Conservation (phyloP, 345 rosid species). For the Linum usitatissimum region DNA sequence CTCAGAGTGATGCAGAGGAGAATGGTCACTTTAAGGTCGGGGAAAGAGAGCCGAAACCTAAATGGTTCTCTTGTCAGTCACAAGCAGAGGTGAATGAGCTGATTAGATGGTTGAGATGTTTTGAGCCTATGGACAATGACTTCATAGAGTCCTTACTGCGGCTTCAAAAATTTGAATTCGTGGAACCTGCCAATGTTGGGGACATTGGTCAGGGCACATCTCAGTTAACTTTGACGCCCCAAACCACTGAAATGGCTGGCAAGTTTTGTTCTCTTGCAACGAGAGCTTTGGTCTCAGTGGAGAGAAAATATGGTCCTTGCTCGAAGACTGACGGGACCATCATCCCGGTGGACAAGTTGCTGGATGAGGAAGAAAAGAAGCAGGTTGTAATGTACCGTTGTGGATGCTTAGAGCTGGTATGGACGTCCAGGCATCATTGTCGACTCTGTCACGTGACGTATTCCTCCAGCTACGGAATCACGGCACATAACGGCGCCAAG, state of each 20-base stretch:
- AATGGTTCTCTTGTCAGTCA: conserved; percentile 24
- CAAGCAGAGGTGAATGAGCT: conserved; percentile 26
- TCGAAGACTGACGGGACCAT: conserved; percentile 4
- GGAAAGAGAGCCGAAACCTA: neutral
- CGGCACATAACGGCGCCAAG: conserved; percentile 18
- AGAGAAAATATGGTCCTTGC: conserved; percentile 23
- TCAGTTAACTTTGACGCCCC: conserved; percentile 1
- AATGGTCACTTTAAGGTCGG: neutral
- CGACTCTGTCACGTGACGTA: conserved; percentile 22
- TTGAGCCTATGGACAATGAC: conserved; percentile 17
- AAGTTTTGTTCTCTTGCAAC: conserved; percentile 8
- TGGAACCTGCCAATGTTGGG: conserved; percentile 5
- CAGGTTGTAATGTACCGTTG: conserved; percentile 18
- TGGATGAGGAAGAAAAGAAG: conserved; percentile 1
- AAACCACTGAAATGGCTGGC: neutral
- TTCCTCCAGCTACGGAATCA: conserved; percentile 12
- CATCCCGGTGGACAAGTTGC: neutral
- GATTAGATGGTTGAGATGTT: conserved; percentile 19
- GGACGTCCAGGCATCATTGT: conserved; percentile 28
- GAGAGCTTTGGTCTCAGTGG: conserved; percentile 18
- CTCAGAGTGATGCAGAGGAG: neutral
- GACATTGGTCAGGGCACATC: conserved; percentile 1
- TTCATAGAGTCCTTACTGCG: conserved; percentile 19
- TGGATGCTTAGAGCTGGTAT: conserved; percentile 27
- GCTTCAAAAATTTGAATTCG: conserved; percentile 9